Conservation (phyloP, 2,329 filamentous ascomycete species). For the Penicillium janthinellum region DNA sequence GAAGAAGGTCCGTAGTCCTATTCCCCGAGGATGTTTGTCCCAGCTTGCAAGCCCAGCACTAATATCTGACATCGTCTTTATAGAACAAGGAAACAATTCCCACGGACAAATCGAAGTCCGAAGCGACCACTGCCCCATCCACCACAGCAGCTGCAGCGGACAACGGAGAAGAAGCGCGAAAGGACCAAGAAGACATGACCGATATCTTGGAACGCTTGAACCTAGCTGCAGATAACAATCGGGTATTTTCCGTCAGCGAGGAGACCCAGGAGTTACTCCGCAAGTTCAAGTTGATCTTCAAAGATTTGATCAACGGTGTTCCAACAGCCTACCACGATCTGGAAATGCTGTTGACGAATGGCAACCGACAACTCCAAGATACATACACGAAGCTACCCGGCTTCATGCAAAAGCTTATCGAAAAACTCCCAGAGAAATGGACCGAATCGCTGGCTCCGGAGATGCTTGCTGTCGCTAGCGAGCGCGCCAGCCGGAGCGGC, state of each 20-base stretch:
- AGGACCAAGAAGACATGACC: conserved; percentile 72
- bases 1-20: conserved; percentile 33
- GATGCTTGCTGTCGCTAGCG: conserved; percentile 74
- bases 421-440: conserved; percentile 79
- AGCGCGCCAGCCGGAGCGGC: conserved; percentile 64
- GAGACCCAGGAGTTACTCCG: conserved; percentile 80
- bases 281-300: conserved; percentile 86
- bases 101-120: conserved; percentile 4
- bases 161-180: conserved; percentile 43
- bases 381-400: conserved; percentile 70
- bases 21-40: neutral
- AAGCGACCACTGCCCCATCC: conserved; percentile 4
- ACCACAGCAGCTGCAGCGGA: conserved; percentile 29
- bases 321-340: conserved; percentile 93
- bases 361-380: conserved; percentile 64
- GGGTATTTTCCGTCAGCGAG: conserved; percentile 78
- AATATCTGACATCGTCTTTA: neutral
- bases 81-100: conserved; percentile 12
- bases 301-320: conserved; percentile 87
- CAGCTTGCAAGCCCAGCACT: neutral
- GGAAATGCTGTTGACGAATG: conserved; percentile 65
- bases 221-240: conserved; percentile 80
- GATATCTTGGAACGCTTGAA: conserved; percentile 82
- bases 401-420: conserved; percentile 83
- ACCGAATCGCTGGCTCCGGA: conserved; percentile 77